A percentile compares a stretch with the other conserved stretches of the same genome.
Evolutionary conservation across 2,329 filamentous ascomycete species (phyloP).

Genomic region (Sclerotinia glacialis): DNA sequence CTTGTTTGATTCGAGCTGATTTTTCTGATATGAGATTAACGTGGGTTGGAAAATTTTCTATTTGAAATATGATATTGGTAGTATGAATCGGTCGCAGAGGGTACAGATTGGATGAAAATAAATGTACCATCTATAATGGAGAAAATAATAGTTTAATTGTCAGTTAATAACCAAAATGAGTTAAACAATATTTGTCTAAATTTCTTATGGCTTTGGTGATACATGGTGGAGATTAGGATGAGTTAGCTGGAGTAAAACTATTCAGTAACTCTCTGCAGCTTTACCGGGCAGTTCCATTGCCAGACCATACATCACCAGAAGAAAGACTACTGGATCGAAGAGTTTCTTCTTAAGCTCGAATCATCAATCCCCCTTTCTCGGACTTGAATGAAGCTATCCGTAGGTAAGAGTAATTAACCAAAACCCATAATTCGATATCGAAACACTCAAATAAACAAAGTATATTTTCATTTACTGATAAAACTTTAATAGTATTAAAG

Average conservation of each 20-base stretch:
- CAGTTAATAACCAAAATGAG: neutral
- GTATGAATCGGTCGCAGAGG: neutral
- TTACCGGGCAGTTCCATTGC: neutral
- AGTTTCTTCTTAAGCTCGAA: neutral
- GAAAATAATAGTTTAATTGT: neutral
- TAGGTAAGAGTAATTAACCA: too few species aligned
- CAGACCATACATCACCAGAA: neutral
- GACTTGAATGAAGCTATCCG: too few species aligned
- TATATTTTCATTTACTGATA: too few species aligned
- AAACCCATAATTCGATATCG: too few species aligned
- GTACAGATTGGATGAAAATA: neutral
- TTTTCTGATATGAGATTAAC: neutral
- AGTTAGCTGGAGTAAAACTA: too few species aligned
- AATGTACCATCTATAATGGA: neutral
- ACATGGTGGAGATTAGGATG: too few species aligned
- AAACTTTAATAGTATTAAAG: too few species aligned
- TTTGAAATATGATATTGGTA: constrained; percentile 4
- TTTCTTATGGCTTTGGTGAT: too few species aligned
- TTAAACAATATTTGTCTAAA: neutral
- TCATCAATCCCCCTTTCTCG: too few species aligned
- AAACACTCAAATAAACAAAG: too few species aligned
- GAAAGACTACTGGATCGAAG: neutral
- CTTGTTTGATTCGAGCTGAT: neutral
- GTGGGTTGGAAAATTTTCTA: neutral
- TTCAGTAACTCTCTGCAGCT: neutral